Base-by-base conservation (phyloP, 75 land plant genomes). In the Azolla pinnata region DNA sequence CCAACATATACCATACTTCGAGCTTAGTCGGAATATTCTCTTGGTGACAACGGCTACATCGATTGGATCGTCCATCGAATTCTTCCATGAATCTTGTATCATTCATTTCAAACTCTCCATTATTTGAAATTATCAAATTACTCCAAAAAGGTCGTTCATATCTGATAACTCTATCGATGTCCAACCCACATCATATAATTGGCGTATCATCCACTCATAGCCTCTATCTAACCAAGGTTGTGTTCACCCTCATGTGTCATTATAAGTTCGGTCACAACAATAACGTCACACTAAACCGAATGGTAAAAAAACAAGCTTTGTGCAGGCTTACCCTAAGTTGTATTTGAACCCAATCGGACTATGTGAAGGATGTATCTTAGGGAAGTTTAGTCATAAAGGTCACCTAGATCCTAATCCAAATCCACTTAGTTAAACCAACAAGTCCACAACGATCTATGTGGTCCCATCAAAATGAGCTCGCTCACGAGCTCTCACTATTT, bases 361-460 rank as follows among this genome's bases (percentile, higher is more conserved):
- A 4, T 46, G 49, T 46, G 49, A 46, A 17, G 49, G 49, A 18
- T 46, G 49, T 14, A 3, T 46, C 49, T 4, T 46, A 23, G 49
- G 49, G n/a, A n/a, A n/a, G n/a, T n/a, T n/a, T n/a, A n/a, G n/a
- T n/a, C n/a, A n/a, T n/a, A n/a, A n/a, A n/a, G n/a, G n/a, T n/a
- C n/a, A n/a, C 49, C 49, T 23, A 4, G 2, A 4, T 46, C 17
- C 2, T 2, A 46, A 2, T 18, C 4, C 2, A 4, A 14, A 17
- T 46, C 49, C 14, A 46, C 49, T 4, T 17, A 46, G 17, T 3
- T 46, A 3, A 4, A 46, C 21, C 49, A 65, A 33, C 44, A 59
- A 26, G 54, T 67, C 2, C 53, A 67, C 31, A 48, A 35, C 21
- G 70, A 67, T 49, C 12, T 59, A 4, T 59, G 63, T 33, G 70